Conservation (phyloP, 2,329 filamentous ascomycete species). For the Aspergillus phoenicis region DNA sequence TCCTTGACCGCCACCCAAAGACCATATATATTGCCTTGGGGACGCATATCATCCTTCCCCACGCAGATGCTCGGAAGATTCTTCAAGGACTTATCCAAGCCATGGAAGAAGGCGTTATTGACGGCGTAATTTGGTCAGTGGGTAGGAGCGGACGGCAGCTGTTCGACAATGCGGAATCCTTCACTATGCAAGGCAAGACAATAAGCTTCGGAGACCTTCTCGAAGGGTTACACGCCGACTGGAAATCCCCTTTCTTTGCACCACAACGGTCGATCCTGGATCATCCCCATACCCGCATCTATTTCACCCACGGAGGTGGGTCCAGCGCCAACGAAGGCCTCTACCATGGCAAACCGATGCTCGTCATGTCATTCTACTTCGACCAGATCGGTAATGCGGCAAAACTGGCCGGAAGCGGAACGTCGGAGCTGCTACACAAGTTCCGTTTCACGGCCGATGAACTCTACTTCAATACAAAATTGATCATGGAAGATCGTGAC, state of each 20-base stretch:
- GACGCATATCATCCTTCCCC: conserved; percentile 43
- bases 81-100: conserved; percentile 18
- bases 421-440: conserved; percentile 43
- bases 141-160: conserved; percentile 24
- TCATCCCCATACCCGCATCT: conserved; percentile 13
- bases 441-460: conserved; percentile 36
- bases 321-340: not conserved
- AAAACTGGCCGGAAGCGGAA: conserved; percentile 40
- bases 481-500: conserved; percentile 33
- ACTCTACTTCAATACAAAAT: conserved; percentile 32
- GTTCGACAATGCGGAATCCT: conserved; percentile 9
- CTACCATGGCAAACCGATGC: conserved; percentile 34
- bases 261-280: conserved; percentile 33
- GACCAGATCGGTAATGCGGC: conserved; percentile 47
- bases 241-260: conserved; percentile 40
- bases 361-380: conserved; percentile 45
- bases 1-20: conserved; percentile 34
- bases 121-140: not conserved
- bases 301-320: conserved; percentile 38
- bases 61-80: conserved; percentile 35
- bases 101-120: not conserved
- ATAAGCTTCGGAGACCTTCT: conserved; percentile 31
- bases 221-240: conserved; percentile 31
- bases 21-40: conserved; percentile 48
- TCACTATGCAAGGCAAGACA: not conserved